Base-by-base conservation (phyloP, 2,329 filamentous ascomycete species). In the Xylaria sp. region DNA sequence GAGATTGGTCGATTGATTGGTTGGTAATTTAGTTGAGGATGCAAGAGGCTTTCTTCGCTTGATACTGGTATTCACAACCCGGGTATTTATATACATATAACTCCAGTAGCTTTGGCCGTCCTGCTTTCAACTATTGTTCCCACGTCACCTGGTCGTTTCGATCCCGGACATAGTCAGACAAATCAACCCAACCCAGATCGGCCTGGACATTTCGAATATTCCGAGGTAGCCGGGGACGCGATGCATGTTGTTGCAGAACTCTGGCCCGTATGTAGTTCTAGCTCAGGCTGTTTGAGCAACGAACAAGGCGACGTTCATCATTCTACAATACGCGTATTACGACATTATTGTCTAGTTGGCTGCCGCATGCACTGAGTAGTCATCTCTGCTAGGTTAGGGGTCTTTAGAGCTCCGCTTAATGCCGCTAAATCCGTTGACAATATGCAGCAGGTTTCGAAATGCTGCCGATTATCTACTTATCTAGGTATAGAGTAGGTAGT, bases 201-300 rank as follows among this genome's bases (percentile, higher is more conserved):
- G 50, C 12, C 60, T 57, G 58, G 64, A 62, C 29, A 66, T 29
- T 66, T 66, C 5, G 21, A 62, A 40, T 60, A 35, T 37, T 60
- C 63, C 63, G 63, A 60, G 44, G 21, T 21, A 23, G 23, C 3
- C 29, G 48, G 13, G 13, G 16, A 13, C 25, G 12, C 18, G 13
- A n/a, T 53, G 16, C 16, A 47, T 23, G n/a, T 10, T 47, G 5
- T 23, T 23, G 8, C 44, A 10, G 44, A 47, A 6, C 21, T 44
- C n/a, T 10, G 5, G n/a, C 18, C n/a, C 18, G n/a, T 47, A 21
- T 40, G 37, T 35, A 35, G 12, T 40, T 40, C 37, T 40, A 40
- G 37, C 37, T 18, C 12, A 18, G 37, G 5, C 37, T 16, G 2
- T 18, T 40, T 40, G 37, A 16, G 37, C 37, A 9, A 35, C n/a